A percentile compares a stretch with the other conserved stretches of the same genome.
Evolutionary conservation across 768 basidiomycete species (phyloP).

Genomic region (Serendipita sp.): DNA sequence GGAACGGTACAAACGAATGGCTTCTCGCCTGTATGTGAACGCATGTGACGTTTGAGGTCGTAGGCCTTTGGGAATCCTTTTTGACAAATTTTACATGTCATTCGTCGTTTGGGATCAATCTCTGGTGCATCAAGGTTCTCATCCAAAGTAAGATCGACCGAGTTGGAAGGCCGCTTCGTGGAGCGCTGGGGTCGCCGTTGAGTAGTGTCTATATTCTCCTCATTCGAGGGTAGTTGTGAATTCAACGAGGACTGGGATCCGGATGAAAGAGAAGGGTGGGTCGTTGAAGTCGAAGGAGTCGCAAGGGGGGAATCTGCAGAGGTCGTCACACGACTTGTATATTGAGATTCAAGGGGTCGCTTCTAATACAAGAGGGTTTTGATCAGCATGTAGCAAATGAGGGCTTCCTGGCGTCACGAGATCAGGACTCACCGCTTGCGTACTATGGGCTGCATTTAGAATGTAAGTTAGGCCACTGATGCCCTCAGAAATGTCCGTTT

Average conservation of each 20-base stretch:
- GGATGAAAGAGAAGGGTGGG: background rate
- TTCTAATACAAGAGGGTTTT: background rate
- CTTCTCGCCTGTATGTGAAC: constrained; percentile 82
- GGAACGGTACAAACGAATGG: constrained; percentile 59
- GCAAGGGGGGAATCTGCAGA: no score
- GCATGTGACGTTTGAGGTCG: constrained; percentile 70
- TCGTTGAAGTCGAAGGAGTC: background rate
- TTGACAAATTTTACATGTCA: constrained; percentile 52
- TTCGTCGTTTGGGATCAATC: background rate
- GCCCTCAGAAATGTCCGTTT: background rate
- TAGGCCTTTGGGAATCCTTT: constrained; percentile 75
- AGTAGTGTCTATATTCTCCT: background rate
- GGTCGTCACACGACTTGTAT: background rate
- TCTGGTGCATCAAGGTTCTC: background rate
- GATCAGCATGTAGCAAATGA: background rate
- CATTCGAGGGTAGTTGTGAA: background rate
- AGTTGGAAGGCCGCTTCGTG: no score
- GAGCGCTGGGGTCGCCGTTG: no score
- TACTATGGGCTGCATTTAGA: background rate
- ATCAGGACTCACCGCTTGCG: background rate
- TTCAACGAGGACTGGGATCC: background rate
- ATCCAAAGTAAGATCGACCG: no score
- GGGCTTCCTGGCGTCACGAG: background rate
- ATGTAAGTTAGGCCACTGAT: background rate
- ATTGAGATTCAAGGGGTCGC: background rate